These are phyloP conservation scores for Blepharisma stoltei DNA, from an alignment of 73 alveolate species.

Conservation along the genomic window DNA sequence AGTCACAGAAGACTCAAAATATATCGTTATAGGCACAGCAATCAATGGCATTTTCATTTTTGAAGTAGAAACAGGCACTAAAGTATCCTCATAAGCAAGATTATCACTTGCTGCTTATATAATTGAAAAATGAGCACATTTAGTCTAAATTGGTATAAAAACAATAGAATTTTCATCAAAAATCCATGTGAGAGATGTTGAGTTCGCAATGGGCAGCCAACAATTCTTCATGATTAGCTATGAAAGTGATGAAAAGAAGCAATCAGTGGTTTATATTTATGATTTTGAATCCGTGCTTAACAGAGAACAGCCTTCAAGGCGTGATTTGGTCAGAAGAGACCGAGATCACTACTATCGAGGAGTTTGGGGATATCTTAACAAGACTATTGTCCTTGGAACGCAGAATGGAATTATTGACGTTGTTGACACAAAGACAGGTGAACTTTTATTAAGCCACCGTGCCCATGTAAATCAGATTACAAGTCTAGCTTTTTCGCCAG, in stretches of 20 bases:
- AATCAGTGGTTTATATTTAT: conserved; percentile 35
- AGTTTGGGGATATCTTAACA: conserved; percentile 65
- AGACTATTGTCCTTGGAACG: conserved; percentile 57
- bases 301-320: no score
- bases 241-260: conserved; percentile 1
- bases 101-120: conserved; percentile 20
- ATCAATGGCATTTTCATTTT: conserved; percentile 54
- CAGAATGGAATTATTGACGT: conserved; percentile 54
- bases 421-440: conserved; percentile 38
- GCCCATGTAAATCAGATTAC: conserved; percentile 58
- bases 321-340: background rate
- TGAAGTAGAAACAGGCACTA: conserved; percentile 51
- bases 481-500: conserved; percentile 57
- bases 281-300: conserved; percentile 34
- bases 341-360: conserved; percentile 28
- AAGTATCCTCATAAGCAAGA: no score
- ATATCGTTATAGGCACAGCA: conserved; percentile 67
- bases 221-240: conserved; percentile 39
- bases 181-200: conserved; percentile 29
- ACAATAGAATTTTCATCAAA: background rate
- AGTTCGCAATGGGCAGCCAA: conserved; percentile 52
- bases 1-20: conserved; percentile 78
- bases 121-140: no score
- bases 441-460: conserved; percentile 29
- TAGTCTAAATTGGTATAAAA: no score